These are phyloP conservation scores for Aphanomyces astaci DNA, from an alignment of 352 stramenopile species.

Conservation along the genomic window DNA sequence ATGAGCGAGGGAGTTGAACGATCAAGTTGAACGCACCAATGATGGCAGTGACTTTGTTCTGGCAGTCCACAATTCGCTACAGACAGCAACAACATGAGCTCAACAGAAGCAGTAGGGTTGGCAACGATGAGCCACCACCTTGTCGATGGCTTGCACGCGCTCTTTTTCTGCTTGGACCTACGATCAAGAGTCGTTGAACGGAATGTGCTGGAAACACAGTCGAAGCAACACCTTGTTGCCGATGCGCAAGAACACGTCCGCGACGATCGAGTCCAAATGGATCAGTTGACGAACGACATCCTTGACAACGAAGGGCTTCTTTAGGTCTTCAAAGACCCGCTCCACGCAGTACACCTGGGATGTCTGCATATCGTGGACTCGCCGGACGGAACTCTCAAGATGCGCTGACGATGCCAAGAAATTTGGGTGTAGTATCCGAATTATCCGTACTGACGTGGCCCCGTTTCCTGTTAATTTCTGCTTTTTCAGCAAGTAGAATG, in stretches of 20 bases:
- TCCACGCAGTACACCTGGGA: constrained; percentile 81
- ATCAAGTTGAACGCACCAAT: neutral
- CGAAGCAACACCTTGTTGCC: constrained; percentile 62
- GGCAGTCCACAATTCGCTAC: constrained; percentile 58
- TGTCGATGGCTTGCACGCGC: constrained; percentile 63
- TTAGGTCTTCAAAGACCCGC: constrained; percentile 81
- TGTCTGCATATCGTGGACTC: constrained; percentile 51
- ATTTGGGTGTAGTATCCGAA: no score
- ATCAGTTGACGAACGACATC: constrained; percentile 80
- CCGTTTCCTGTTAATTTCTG: no score
- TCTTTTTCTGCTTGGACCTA: constrained; percentile 49
- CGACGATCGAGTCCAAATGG: constrained; percentile 75
- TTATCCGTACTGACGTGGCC: no score
- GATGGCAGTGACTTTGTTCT: constrained; percentile 80
- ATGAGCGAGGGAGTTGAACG: neutral
- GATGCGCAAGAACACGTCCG: constrained; percentile 77
- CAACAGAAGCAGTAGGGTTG: no score
- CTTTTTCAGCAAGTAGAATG: no score
- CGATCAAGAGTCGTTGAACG: no score
- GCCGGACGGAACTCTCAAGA: no score
- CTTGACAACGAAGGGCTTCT: constrained; percentile 73
- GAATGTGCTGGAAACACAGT: no score
- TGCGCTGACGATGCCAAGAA: no score
- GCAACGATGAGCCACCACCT: no score
- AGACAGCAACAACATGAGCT: neutral